phyloP scores from a whole-genome alignment of 202 grass and related monocot genomes.

The Hordeum pubiflorum region DNA sequence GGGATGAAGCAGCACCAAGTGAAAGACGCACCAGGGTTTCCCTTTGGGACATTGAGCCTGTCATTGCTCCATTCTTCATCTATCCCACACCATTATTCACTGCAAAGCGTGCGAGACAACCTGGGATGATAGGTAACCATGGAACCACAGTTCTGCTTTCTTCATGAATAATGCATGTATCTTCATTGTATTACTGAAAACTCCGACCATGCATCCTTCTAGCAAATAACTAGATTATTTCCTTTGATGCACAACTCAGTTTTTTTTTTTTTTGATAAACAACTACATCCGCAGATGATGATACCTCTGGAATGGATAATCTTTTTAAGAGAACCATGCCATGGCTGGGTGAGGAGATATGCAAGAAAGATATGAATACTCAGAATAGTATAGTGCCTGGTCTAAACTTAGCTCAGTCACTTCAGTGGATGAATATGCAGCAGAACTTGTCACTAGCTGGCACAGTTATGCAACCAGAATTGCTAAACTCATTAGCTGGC shows the following conservation, averaged over 20 bases:
- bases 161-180: neutral
- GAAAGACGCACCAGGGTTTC: constrained; percentile 75
- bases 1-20: constrained; percentile 76
- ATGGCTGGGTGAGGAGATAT: constrained; percentile 65
- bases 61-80: constrained; percentile 81
- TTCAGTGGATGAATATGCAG: constrained; percentile 88
- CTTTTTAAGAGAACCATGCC: constrained; percentile 66
- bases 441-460: constrained; percentile 39
- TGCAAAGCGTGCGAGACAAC: constrained; percentile 56
- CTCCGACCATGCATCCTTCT: neutral
- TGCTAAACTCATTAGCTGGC: constrained; percentile 49
- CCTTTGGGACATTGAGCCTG: constrained; percentile 75
- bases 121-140: constrained; percentile 54
- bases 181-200: neutral
- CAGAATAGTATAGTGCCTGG: constrained; percentile 58
- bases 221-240: neutral
- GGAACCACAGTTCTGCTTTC: neutral
- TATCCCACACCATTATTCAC: constrained; percentile 80
- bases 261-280: constrained; percentile 4
- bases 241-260: neutral
- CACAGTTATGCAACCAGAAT: constrained; percentile 52
- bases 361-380: constrained; percentile 62
- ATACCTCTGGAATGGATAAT: constrained; percentile 57
- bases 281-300: constrained; percentile 36
- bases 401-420: constrained; percentile 68